Base-by-base conservation (phyloP, 192 early-diverging fungal species). In the Gonapodya prolifera region DNA sequence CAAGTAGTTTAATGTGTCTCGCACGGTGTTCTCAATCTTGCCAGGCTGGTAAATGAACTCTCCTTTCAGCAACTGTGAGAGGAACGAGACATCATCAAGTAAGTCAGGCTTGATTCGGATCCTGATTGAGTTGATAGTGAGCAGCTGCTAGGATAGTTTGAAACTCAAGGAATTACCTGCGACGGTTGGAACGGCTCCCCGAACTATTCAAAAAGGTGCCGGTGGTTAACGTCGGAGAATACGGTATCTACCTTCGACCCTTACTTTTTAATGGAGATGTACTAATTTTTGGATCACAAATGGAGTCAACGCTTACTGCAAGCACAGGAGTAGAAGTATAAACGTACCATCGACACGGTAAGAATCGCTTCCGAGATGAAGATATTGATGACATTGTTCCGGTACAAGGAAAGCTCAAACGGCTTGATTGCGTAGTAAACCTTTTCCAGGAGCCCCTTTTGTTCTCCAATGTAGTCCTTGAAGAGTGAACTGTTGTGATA, bases 1-100 rank as follows among this genome's bases (percentile, higher is more conserved):
- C 2, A 94, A 82, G 81, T 84, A 84, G 35, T 85, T 78, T 29
- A 95, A 77, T 0, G 92, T 92, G 32, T 83, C 81, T 29, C 85
- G 77, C 34, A 90, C 82, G 78, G 93, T 95, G 75, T 81, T 82
- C 33, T 91, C 82, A 2, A 95, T 81, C n/a, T 89, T 88, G 2
- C 91, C 89, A 32, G 90, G 89, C 33, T 87, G 88, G 81, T 91
- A 95, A 34, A 95, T 91, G 79, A 95, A 93, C 75, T 95, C 93
- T 1, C 86, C 79, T 81, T 92, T 94, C 32, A 95, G 83, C 33
- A 95, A 81, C 35, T 89, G 87, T 28, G 91, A 92, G 8, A 95
- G 61, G 80, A 95, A 95, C 0, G 87, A 81, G 1, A 92, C 86
- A 78, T 93, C 90, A 1, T 87, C 81, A 35, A 91, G 76, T 33